Evolutionary conservation across 2,329 filamentous ascomycete genomes (phyloP).

Genomic region (Scorias spongiosa): DNA sequence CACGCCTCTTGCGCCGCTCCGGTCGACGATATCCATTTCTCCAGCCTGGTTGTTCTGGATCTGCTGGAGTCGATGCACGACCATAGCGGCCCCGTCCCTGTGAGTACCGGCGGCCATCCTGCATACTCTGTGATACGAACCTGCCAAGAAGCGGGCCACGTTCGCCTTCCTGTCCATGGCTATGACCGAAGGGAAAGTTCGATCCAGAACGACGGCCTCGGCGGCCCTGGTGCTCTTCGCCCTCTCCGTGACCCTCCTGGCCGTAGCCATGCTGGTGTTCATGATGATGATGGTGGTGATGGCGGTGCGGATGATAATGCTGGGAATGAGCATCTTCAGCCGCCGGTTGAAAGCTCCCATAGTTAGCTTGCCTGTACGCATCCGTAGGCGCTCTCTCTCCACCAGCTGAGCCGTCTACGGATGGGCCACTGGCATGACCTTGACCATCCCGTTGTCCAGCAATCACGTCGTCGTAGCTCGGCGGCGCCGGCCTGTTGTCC

Average conservation of each 20-base stretch:
- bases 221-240: neutral
- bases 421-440: too few species aligned
- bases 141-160: neutral
- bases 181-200: neutral
- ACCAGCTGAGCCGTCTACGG: too few species aligned
- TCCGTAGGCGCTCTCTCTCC: too few species aligned
- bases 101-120: neutral
- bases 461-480: neutral
- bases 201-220: neutral
- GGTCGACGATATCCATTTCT: neutral
- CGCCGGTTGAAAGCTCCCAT: neutral
- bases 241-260: neutral
- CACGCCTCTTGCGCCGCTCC: neutral
- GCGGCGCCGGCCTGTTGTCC: neutral
- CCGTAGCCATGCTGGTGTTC: neutral
- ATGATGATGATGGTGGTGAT: neutral
- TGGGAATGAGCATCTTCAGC: neutral
- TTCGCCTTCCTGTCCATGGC: neutral
- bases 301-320: neutral
- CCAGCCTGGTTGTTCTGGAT: neutral
- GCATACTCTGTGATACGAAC: neutral
- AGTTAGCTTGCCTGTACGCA: neutral
- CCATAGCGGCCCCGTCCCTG: neutral
- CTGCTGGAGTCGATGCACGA: neutral
- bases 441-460: neutral